Evolutionary conservation across 1,139 yeast genomes (phyloP), one percentile per base, ranked within the genome.

Genomic region (Candida anutae): DNA sequence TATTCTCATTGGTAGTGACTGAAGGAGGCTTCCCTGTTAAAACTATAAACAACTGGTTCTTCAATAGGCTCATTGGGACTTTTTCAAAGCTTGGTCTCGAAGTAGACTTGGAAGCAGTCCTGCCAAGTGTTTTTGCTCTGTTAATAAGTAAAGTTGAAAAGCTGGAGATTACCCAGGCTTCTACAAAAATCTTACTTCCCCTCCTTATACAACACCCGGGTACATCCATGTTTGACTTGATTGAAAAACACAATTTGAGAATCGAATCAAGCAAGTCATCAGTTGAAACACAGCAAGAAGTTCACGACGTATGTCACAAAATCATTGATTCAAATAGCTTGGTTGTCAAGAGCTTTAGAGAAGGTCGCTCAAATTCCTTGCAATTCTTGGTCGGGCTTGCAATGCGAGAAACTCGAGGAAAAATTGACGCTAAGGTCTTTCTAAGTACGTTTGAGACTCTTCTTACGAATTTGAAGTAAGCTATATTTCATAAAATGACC

Each of bases 301-400:
- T 82, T 1, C 55, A 48, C 4, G 61, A 56, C 12, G 52, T 79
- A 0, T 79, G 94, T 36, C 37, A 38, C n/a, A 56, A 60, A 12
- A 71, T 83, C 5, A 48, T 85, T 1, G 43, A 40, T 0, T 53
- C 55, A n/a, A 58, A 83, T 44, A 64, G 66, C 1, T 72, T 69
- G 13, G 73, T 81, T 11, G 81, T 81, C 6, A 55, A 58, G 4
- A 73, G 74, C 28, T 68, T 81, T 13, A 50, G 55, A 19, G 48
- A 60, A 0, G 87, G 87, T 1, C 79, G 79, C 31, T 71, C 69
- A 37, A 72, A 70, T 25, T 73, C 87, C 12, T 50, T 88, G 16
- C 83, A 87, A 44, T 87, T 65, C 44, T 58, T 90, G 32, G 68
- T 90, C 3, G 98, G 97, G 0, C 74, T 74, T 46, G 94, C 87